Conservation (phyloP, 148 eudicot genomes). For the Vaccinium darrowii region DNA sequence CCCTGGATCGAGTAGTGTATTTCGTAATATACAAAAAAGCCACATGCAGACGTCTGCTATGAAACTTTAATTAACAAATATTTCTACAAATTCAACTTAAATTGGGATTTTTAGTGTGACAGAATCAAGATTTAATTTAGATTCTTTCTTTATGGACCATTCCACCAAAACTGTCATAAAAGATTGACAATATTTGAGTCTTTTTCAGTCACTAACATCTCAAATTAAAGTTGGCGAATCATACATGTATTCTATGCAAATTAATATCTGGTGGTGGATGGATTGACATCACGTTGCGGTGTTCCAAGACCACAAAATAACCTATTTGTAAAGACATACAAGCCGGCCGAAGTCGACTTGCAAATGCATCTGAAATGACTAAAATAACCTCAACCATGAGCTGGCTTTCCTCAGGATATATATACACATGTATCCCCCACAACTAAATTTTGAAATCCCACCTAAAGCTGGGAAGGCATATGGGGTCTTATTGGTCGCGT, state of each 20-base stretch:
- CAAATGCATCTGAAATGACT: neutral
- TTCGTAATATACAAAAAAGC: too few relatives aligned
- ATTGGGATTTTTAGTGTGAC: neutral
- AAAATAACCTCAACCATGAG: neutral
- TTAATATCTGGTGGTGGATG: too few relatives aligned
- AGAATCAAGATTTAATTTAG: neutral
- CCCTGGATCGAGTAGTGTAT: too few relatives aligned
- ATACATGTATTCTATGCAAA: too few relatives aligned
- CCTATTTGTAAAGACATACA: neutral
- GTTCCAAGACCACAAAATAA: neutral
- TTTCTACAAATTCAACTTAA: too few relatives aligned
- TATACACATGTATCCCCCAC: neutral
- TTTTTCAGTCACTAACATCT: too few relatives aligned
- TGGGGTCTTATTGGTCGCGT: constrained; percentile 37
- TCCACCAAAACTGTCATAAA: neutral
- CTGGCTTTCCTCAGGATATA: neutral
- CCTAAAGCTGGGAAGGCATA: neutral
- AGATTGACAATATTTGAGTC: too few relatives aligned
- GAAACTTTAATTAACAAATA: too few relatives aligned
- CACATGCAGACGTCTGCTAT: too few relatives aligned
- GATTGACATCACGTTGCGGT: too few relatives aligned
- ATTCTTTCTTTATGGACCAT: neutral
- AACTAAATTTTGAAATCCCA: neutral
- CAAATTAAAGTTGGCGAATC: too few relatives aligned
- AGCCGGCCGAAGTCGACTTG: constrained; percentile 31